These are phyloP conservation scores for Pyrenophora teres DNA, from an alignment of 2,329 filamentous ascomycete species.

Conservation along the genomic window DNA sequence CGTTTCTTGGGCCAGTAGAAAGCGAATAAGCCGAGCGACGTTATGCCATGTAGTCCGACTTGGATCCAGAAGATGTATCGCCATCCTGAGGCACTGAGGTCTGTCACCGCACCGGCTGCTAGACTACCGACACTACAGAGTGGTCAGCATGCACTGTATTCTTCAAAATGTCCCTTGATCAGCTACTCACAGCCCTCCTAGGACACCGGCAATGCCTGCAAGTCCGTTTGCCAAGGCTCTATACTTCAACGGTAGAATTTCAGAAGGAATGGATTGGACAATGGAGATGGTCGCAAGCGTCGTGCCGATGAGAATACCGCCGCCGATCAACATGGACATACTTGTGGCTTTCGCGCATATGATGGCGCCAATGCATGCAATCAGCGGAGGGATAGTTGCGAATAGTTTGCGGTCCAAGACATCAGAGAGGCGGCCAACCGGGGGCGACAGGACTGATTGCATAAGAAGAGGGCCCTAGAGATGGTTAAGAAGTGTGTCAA, in stretches of 20 bases:
- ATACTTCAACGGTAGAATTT: slow-evolving; percentile 62
- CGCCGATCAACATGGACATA: slow-evolving; percentile 62
- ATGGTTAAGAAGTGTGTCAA: neutral
- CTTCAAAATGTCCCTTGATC: neutral
- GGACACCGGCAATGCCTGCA: slow-evolving; percentile 55
- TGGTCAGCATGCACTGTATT: neutral
- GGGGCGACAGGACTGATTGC: slow-evolving; percentile 61
- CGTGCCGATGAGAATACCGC: slow-evolving; percentile 61
- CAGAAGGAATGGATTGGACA: slow-evolving; percentile 61
- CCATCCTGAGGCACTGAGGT: slow-evolving; percentile 56
- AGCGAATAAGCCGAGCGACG: slow-evolving; percentile 54
- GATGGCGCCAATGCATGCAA: slow-evolving; percentile 60
- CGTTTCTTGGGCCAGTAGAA: slow-evolving; percentile 42
- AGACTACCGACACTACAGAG: slow-evolving; percentile 53
- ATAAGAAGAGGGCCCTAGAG: slow-evolving; percentile 60
- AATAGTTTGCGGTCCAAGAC: slow-evolving; percentile 61
- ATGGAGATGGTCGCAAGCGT: slow-evolving; percentile 61
- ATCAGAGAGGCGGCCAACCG: slow-evolving; percentile 62
- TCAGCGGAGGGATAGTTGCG: slow-evolving; percentile 57
- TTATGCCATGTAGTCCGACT: slow-evolving; percentile 58
- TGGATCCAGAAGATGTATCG: slow-evolving; percentile 65
- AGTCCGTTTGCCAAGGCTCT: slow-evolving; percentile 62
- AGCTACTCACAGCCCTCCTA: slow-evolving; percentile 57
- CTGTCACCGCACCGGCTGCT: slow-evolving; percentile 59
- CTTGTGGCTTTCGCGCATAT: slow-evolving; percentile 60